Evolutionary conservation across 495 filamentous ascomycete species (phyloP).

Genomic region (Amorphotheca resinae): DNA sequence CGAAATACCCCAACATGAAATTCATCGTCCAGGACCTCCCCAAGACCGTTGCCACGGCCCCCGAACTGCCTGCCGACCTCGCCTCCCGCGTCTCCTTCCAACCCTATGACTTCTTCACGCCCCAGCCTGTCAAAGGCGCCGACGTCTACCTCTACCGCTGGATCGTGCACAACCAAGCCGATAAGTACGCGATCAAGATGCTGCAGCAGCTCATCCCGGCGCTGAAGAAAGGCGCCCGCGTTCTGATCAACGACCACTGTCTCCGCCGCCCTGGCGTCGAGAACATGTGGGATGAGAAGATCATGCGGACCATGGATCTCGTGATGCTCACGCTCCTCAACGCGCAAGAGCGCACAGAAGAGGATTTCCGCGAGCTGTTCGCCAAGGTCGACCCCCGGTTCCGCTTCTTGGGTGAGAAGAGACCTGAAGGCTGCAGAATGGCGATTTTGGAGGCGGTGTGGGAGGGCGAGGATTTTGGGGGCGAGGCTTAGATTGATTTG

Average conservation of each 20-base stretch:
- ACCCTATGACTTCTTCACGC: slow-evolving; percentile 42
- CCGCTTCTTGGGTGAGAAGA: slow-evolving; percentile 23
- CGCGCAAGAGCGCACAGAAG: slow-evolving; percentile 38
- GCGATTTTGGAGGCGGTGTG: slow-evolving; percentile 39
- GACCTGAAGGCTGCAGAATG: slow-evolving; percentile 32
- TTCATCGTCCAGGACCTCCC: slow-evolving; percentile 48
- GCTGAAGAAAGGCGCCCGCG: slow-evolving; percentile 38
- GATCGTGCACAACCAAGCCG: slow-evolving; percentile 48
- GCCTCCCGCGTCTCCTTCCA: slow-evolving; percentile 30
- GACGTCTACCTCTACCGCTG: slow-evolving; percentile 45
- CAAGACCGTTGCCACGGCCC: slow-evolving; percentile 32
- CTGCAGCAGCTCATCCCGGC: slow-evolving; percentile 40
- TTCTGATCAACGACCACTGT: slow-evolving; percentile 42
- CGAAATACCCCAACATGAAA: slow-evolving; percentile 30
- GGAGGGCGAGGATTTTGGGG: slow-evolving; percentile 23
- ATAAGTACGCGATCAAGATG: slow-evolving; percentile 42
- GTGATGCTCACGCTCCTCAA: slow-evolving; percentile 43
- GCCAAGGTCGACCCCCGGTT: slow-evolving; percentile 30
- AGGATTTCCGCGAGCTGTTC: slow-evolving; percentile 37
- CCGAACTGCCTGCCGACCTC: slow-evolving; percentile 28
- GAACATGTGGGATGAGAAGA: slow-evolving; percentile 35
- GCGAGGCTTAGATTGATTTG: not conserved
- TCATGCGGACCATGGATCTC: slow-evolving; percentile 42
- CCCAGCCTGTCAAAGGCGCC: slow-evolving; percentile 39
- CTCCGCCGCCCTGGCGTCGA: slow-evolving; percentile 28